Base-by-base conservation (phyloP, 1,284 basidiomycete species). In the Papiliotrema nemorosa region DNA sequence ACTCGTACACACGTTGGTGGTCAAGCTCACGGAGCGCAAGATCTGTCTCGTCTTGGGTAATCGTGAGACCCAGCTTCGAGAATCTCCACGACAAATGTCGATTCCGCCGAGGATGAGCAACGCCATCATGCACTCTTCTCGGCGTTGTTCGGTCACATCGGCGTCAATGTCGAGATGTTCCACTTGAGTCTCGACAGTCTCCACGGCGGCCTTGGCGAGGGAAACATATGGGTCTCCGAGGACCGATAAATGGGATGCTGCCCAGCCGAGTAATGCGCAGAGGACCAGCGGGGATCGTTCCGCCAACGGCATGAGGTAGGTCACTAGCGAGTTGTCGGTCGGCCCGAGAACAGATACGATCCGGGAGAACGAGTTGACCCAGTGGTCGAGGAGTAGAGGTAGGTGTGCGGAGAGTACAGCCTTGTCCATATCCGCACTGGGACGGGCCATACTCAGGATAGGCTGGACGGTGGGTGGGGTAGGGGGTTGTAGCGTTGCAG, bases 41-140 rank as follows among this genome's bases (percentile, higher is more conserved):
- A 58, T 43, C 26, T 50, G 38, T 7, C 56, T 52, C 1, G 54
- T 55, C 43, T 52, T 54, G n/a, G 54, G 54, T 5, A 60, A 44
- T 7, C 56, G 49, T 18, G 39, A 26, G 4, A 55, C 52, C 59
- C 59, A 60, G n/a, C 51, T 50, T 31, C 49, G 53, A 39, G 51
- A 47, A 31, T 61, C 60, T 21, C 60, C 57, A 16, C 52, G 46
- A 39, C 62, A 54, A 22, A 65, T 58, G 38, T 65, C 59, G n/a
- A 63, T 53, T 0, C 62, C 64, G n/a, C 62, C 62, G 10, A 66
- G 50, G 20, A 66, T 66, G 27, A 63, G 50, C 29, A 66, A 50
- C 21, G 62, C 56, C 64, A 60, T 64, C 57, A 66, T 55, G 51
- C 60, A 57, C 49, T 66, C 60, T 47, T 66, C 64, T 18, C 51